Conservation (phyloP, 2,329 filamentous ascomycete genomes). For the Fusarium mangiferae region DNA sequence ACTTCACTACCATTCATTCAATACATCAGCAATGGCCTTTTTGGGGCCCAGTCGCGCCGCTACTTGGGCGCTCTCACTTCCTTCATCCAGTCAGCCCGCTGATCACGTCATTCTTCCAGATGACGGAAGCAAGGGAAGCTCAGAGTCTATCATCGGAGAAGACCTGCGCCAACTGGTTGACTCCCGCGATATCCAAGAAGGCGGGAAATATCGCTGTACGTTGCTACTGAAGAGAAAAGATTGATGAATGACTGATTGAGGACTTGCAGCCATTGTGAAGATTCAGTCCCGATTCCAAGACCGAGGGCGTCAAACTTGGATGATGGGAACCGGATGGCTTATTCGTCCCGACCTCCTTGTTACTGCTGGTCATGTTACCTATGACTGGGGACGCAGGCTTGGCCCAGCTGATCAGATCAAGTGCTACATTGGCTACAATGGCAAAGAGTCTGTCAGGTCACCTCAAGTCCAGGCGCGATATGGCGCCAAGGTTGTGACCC, state of each 20-base stretch:
- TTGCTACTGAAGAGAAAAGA: too few species aligned
- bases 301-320: constrained; percentile 13
- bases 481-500: constrained; percentile 25
- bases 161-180: neutral
- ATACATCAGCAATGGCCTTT: neutral
- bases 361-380: constrained; percentile 40
- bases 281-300: constrained; percentile 27
- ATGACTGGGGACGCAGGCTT: neutral
- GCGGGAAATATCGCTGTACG: neutral
- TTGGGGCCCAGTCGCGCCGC: neutral
- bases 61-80: neutral
- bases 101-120: neutral
- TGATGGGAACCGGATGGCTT: constrained; percentile 41
- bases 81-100: neutral
- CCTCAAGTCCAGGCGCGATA: neutral
- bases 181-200: neutral
- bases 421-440: constrained; percentile 50
- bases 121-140: neutral
- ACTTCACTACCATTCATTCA: fast-evolving
- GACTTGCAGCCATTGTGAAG: constrained; percentile 24
- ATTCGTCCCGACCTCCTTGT: constrained; percentile 34
- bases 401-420: constrained; percentile 38
- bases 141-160: neutral
- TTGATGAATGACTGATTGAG: neutral
- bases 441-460: constrained; percentile 9